Evolutionary conservation across 192 early-diverging fungal genomes (phyloP), one percentile per base, ranked within the genome.

Genomic region (Coemansia brasiliensis): DNA sequence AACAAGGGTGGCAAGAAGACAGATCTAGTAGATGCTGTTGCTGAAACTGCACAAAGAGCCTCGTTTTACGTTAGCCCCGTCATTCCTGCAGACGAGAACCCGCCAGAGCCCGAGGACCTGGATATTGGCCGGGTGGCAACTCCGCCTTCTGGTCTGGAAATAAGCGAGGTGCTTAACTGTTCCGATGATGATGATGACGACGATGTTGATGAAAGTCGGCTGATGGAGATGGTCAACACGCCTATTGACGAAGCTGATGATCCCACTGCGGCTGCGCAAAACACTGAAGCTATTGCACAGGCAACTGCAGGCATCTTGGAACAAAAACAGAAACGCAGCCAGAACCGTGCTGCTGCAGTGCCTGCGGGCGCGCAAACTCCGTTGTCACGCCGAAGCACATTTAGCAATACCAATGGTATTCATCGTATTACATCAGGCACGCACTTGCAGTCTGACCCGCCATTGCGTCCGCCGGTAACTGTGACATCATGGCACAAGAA

Each of bases 201-300:
- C 57, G 63, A 65, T 39, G 50, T 68, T 41, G 76, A 83, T 42
- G 72, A 63, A 9, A 69, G 79, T 35, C 65, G 72, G 10, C 58
- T 79, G 52, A 39, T 72, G 55, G 82, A 83, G 51, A 81, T 82
- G 64, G 74, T 74, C 61, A 75, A 88, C 70, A 57, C 84, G 40
- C 72, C 72, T 29, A 51, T 39, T 17, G 64, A 63, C n/a, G 81
- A 85, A 21, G 10, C 53, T 46, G 27, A 32, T 55, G 61, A 45
- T 13, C 22, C 39, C 5, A 12, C 37, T 22, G n/a, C 52, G 4
- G 63, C 49, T 0, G 57, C 52, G 26, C 75, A 62, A 49, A 79
- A 79, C 65, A 52, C 57, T 5, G 67, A 67, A 53, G 74, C 74
- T 0, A 67, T 67, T 17, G 61, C 58, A 24, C 61, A 61, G 55